Conservation (phyloP, 768 basidiomycete genomes). For the Lanmaoa rubissima region DNA sequence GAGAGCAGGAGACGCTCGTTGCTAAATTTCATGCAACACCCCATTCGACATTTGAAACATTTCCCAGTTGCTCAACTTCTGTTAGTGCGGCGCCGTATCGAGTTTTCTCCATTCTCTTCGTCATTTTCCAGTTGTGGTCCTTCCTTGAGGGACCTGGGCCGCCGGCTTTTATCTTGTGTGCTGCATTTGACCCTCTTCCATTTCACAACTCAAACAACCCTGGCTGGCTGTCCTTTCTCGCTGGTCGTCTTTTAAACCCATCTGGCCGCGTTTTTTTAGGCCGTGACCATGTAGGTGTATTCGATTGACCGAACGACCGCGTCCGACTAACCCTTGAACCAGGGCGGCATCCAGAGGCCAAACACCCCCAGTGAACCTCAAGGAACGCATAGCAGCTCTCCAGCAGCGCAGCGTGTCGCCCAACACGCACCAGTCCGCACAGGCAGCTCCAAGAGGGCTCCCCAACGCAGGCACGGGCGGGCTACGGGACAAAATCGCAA, state of each 20-base stretch:
- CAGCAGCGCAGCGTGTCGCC: constrained; percentile 50
- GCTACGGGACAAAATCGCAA: constrained; percentile 71
- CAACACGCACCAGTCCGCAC: constrained; percentile 33
- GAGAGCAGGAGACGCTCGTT: not conserved
- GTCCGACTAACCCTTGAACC: constrained; percentile 17
- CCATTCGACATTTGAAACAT: not conserved
- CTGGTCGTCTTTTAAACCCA: constrained; percentile 22
- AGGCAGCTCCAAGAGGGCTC: constrained; percentile 30
- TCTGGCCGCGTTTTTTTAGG: not conserved
- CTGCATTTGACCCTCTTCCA: constrained; percentile 9
- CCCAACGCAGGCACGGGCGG: constrained; percentile 30
- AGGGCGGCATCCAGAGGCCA: constrained; percentile 30
- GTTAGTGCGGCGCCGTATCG: not conserved
- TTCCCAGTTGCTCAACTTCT: not conserved
- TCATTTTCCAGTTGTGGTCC: not conserved
- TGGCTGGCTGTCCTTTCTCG: constrained; percentile 21
- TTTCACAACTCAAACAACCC: constrained; percentile 14
- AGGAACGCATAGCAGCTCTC: constrained; percentile 80
- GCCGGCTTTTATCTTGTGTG: constrained; percentile 7
- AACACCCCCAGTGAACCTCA: constrained; percentile 52
- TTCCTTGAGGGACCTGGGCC: constrained; percentile 12
- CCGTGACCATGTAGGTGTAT: constrained; percentile 24
- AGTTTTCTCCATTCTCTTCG: not conserved
- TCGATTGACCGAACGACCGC: not conserved
- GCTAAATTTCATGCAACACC: constrained; percentile 7